phyloP scores from a whole-genome alignment of 352 stramenopile genomes.

The Aphanomyces euteiches region DNA sequence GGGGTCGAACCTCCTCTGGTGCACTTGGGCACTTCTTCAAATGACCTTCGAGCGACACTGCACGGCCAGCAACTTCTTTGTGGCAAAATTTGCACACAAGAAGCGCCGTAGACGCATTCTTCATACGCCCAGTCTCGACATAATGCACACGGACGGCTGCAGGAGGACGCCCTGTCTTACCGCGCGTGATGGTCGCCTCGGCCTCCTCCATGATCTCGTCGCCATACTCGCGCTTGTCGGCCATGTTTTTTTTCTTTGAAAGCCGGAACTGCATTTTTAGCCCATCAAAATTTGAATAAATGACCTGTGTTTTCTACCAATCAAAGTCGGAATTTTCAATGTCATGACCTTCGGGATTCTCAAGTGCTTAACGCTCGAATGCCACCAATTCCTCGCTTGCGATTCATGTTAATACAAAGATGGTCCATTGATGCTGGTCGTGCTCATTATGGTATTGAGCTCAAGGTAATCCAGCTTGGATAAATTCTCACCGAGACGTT shows the following conservation, averaged over 20 bases:
- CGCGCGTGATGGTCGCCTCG: conserved; percentile 3
- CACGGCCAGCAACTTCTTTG: conserved; percentile 27
- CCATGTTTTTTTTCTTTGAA: background rate
- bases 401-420: too few species aligned
- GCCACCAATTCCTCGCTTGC: too few species aligned
- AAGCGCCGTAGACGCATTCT: conserved; percentile 28
- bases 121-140: conserved; percentile 19
- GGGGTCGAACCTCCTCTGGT: conserved; percentile 23
- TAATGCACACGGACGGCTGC: conserved; percentile 22
- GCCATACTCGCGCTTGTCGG: conserved; percentile 9
- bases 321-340: background rate
- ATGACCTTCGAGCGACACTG: conserved; percentile 27
- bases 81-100: conserved; percentile 30
- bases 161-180: conserved; percentile 26
- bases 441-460: too few species aligned
- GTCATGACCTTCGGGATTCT: background rate
- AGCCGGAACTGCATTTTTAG: conserved; percentile 2
- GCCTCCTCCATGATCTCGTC: conserved; percentile 23
- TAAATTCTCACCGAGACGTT: too few species aligned
- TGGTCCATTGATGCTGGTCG: too few species aligned
- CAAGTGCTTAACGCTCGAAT: too few species aligned
- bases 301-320: background rate
- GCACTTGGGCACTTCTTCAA: conserved; percentile 26
- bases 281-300: too few species aligned
- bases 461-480: too few species aligned